Conservation (phyloP, 495 filamentous ascomycete genomes). For the Podospora sp. region DNA sequence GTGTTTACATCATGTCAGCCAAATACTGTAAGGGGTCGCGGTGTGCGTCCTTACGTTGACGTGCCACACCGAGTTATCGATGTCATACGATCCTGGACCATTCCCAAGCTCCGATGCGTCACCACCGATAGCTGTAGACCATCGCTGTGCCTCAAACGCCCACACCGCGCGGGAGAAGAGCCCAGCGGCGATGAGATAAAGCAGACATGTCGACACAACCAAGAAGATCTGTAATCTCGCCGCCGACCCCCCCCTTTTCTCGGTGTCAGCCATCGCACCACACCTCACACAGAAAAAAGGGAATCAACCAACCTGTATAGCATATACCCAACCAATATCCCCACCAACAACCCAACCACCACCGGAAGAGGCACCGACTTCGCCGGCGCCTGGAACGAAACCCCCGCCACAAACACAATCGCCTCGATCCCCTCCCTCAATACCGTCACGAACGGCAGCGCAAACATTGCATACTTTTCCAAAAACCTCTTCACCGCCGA, state of each 20-base stretch:
- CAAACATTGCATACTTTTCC: constrained; percentile 81
- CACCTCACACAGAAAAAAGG: neutral
- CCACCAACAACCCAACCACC: constrained; percentile 66
- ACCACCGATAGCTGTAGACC: constrained; percentile 68
- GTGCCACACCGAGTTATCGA: constrained; percentile 84
- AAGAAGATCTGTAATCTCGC: constrained; percentile 77
- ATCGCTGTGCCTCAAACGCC: constrained; percentile 67
- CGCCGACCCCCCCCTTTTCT: constrained; percentile 50
- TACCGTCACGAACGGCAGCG: constrained; percentile 81
- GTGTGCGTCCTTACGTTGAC: constrained; percentile 65
- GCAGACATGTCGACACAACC: constrained; percentile 76
- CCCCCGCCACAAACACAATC: constrained; percentile 79
- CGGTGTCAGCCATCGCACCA: constrained; percentile 6
- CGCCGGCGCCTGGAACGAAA: constrained; percentile 73
- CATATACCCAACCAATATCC: constrained; percentile 64
- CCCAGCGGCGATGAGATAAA: constrained; percentile 85
- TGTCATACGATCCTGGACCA: constrained; percentile 87
- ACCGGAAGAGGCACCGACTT: constrained; percentile 74
- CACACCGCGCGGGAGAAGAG: constrained; percentile 78
- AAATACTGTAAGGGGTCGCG: neutral
- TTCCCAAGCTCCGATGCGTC: constrained; percentile 74
- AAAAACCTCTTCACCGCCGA: constrained; percentile 62
- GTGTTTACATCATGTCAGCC: constrained; percentile 5
- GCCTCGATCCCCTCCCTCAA: constrained; percentile 81
- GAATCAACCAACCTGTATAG: constrained; percentile 69